Conservation (phyloP, 768 basidiomycete genomes). For the Exidia glandulosa region DNA sequence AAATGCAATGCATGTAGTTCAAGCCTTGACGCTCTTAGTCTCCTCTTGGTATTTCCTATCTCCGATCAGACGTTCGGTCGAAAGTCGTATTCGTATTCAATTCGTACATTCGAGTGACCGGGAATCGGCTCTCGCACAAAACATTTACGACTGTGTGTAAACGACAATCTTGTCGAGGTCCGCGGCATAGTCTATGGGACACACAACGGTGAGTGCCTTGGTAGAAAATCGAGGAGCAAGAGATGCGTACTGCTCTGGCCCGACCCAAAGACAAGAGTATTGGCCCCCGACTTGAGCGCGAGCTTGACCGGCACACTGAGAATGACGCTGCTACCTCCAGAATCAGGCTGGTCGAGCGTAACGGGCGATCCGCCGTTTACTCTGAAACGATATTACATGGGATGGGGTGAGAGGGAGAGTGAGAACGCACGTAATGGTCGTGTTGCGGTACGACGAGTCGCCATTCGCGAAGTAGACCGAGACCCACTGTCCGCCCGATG, state of each 20-base stretch:
- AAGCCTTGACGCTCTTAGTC: too few species aligned
- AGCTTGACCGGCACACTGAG: conserved; percentile 48
- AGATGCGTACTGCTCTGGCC: conserved; percentile 38
- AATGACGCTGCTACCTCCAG: conserved; percentile 41
- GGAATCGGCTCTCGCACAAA: too few species aligned
- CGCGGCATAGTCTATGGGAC: conserved; percentile 37
- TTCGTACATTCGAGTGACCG: too few species aligned
- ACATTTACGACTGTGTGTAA: conserved; percentile 73
- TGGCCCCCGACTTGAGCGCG: conserved; percentile 36
- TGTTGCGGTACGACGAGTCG: conserved; percentile 48
- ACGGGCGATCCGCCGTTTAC: conserved; percentile 46
- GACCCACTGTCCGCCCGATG: conserved; percentile 40
- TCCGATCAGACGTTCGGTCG: too few species aligned
- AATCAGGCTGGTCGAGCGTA: conserved; percentile 47
- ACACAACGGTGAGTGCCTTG: not conserved
- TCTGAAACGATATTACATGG: conserved; percentile 17
- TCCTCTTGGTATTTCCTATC: too few species aligned
- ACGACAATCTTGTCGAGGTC: conserved; percentile 54
- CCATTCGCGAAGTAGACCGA: conserved; percentile 50
- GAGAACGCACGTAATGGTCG: conserved; percentile 39
- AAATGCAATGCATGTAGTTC: too few species aligned
- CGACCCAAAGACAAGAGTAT: conserved; percentile 38
- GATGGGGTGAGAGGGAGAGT: not conserved
- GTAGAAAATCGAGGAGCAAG: not conserved
- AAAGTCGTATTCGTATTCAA: too few species aligned